Evolutionary conservation across 345 rosid genomes (phyloP), one percentile per base, ranked within the genome.

Genomic region (Lumnitzera littorea): DNA sequence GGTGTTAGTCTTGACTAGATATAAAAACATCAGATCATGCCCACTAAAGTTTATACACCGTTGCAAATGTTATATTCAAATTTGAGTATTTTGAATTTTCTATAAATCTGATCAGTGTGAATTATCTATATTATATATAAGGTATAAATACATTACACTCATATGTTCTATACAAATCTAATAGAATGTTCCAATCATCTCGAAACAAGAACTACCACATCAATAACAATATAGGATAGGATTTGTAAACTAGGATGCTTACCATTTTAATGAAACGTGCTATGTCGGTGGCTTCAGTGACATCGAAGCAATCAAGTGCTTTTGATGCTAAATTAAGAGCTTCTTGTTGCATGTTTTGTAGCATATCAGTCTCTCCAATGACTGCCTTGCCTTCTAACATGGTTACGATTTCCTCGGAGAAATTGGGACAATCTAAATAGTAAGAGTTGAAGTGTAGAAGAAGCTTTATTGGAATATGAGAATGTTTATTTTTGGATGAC

Each of bases 341-440:
- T 53, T 83, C 79, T 63, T 79, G 78, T 62, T 88, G 95, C 91
- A 83, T 86, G 62, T 84, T 68, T 51, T 74, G 81, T n/a, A 79
- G 80, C 98, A 91, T 86, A 66, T 88, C 95, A 3, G 91, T 83
- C 67, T 88, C 96, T 15, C 86, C 82, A 60, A 91, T 51, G 31
- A 88, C 73, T 56, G 91, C 95, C 63, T 91, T 88, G 52, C 98
- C 96, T 76, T 88, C 98, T 66, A 88, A 67, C 98, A 91, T 88
- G 53, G 46, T 49, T 68, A 57, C n/a, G 15, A 12, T 25, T 12
- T 3, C 8, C 15, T 15, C 36, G 5, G 16, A 12, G 24, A 57
- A 43, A 17, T 24, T 41, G 16, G 10, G 43, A 9, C 43, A 36
- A 36, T 7, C 43, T 36, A 36, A 36, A 13, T 20, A 14, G 4